Evolutionary conservation across 164 flowering plant species (phyloP).

Genomic region (Houttuynia cordata): DNA sequence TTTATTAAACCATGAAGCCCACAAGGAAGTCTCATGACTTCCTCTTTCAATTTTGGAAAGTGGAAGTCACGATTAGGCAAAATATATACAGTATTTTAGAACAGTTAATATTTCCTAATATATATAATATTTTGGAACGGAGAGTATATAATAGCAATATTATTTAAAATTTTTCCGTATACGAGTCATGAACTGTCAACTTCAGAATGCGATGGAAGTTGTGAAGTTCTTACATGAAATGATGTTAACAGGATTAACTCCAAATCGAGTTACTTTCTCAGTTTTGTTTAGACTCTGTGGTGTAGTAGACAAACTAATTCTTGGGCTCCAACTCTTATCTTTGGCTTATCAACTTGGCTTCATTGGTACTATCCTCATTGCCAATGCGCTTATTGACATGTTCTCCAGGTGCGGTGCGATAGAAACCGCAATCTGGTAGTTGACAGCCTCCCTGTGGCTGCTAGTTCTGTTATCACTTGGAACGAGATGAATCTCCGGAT

Average conservation of each 20-base stretch:
- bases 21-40: too few relatives aligned
- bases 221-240: slow-evolving; percentile 21
- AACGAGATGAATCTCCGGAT: slow-evolving; percentile 45
- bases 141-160: too few relatives aligned
- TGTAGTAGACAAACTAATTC: slow-evolving; percentile 14
- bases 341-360: slow-evolving; percentile 28
- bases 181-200: too few relatives aligned
- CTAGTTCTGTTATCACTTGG: slow-evolving; percentile 17
- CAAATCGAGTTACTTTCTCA: slow-evolving; percentile 36
- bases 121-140: too few relatives aligned
- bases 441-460: slow-evolving; percentile 7
- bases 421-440: slow-evolving; percentile 23
- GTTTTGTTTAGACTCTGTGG: slow-evolving; percentile 36
- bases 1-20: too few relatives aligned
- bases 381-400: slow-evolving; percentile 29
- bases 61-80: too few relatives aligned
- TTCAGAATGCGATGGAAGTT: slow-evolving; percentile 16
- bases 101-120: too few relatives aligned
- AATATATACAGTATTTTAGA: too few relatives aligned
- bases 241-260: slow-evolving; percentile 18
- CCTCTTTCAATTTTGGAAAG: too few relatives aligned
- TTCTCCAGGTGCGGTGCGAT: slow-evolving; percentile 25
- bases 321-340: slow-evolving; percentile 34
- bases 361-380: slow-evolving; percentile 11
- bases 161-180: too few relatives aligned